Evolutionary conservation across 257 asterid species (phyloP), one percentile per base, ranked within the genome.

Genomic region (Jacaranda mimosifolia): DNA sequence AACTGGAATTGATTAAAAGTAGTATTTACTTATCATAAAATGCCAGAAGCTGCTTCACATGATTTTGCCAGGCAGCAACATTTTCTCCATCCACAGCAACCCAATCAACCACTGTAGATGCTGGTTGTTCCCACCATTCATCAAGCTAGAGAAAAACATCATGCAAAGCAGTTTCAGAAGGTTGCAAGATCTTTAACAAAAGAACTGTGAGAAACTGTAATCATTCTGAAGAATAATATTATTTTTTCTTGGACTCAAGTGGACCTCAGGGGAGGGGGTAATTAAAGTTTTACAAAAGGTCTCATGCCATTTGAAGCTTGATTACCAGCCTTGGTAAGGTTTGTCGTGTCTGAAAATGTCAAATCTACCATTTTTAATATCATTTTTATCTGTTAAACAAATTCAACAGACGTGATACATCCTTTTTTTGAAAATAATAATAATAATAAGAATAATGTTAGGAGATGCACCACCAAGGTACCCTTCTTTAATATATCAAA

Each of bases 61-160:
- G 98, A 83, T 96, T 96, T 82, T 90, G 97, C 99, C 98, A 96
- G 0, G 90, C 91, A 72, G 91, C 90, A 77, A 92, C 99, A 78
- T 92, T 93, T 86, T 96, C 97, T 64, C 99, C 99, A 68, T 96
- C 99, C 6, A 93, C 90, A 2, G 95, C 77, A 65, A 91, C 97
- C 99, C 99, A 96, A 81, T 96, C 99, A 55, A 93, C 97, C 40
- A 89, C 98, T 51, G 96, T 81, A 7, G 99, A 90, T 43, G 98
- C 98, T 63, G 99, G 99, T 73, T 95, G 99, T 75, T 96, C 98
- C 98, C 98, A 96, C 98, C 99, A 96, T 84, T 96, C 98, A 77
- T 91, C 98, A 65, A 94, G 97, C 98, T 94, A 87, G 80, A 85
- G 32, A 56, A 43, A 74, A 67, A 71, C n/a, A 64, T 56, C 72